Conservation (phyloP, 106 monocot species). For the Acorus gramineus region DNA sequence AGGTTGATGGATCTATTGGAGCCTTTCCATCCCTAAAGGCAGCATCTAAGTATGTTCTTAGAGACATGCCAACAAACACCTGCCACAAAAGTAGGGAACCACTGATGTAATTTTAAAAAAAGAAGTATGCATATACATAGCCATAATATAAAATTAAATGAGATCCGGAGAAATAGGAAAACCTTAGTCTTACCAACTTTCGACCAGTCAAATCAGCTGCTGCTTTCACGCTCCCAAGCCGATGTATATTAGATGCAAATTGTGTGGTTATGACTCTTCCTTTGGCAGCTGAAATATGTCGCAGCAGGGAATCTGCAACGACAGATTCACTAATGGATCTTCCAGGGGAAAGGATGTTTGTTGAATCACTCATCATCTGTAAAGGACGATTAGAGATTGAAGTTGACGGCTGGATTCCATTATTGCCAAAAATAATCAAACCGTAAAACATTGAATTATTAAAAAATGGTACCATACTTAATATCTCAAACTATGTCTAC, state of each 20-base stretch:
- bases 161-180: neutral
- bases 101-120: too few species aligned
- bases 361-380: constrained; percentile 99
- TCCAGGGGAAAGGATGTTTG: constrained; percentile 89
- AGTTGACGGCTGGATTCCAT: too few species aligned
- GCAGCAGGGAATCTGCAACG: constrained; percentile 72
- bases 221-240: constrained; percentile 94
- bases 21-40: constrained; percentile 99
- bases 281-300: constrained; percentile 79
- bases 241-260: constrained; percentile 99
- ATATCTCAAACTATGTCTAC: too few species aligned
- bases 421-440: too few species aligned
- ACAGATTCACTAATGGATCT: constrained; percentile 86
- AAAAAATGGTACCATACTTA: too few species aligned
- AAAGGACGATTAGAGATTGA: neutral
- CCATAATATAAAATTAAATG: neutral
- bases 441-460: too few species aligned
- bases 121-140: too few species aligned
- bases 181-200: constrained; percentile 51
- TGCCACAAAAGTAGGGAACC: constrained; percentile 15
- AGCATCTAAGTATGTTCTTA: constrained; percentile 94
- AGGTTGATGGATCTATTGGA: constrained; percentile 93
- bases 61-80: constrained; percentile 98
- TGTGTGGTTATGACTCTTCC: constrained; percentile 98
- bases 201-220: constrained; percentile 97